These are phyloP conservation scores for Colletotrichum filicis DNA, from an alignment of 2,329 filamentous ascomycete genomes.

Conservation along the genomic window DNA sequence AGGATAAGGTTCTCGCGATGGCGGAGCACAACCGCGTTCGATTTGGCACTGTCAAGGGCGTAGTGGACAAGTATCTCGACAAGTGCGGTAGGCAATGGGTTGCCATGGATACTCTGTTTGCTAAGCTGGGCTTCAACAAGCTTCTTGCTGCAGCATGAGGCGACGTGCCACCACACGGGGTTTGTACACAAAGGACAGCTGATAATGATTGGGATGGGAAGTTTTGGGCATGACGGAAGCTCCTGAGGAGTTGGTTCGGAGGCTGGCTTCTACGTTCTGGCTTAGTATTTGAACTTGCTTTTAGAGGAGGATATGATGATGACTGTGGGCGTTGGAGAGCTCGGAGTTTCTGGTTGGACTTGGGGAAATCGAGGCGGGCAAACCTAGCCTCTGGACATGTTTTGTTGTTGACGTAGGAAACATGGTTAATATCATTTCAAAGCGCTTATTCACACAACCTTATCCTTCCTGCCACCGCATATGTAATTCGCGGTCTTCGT, in stretches of 20 bases:
- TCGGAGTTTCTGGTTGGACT: slow-evolving; percentile 14
- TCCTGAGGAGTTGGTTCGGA: not conserved
- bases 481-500: not conserved
- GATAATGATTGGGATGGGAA: slow-evolving; percentile 9
- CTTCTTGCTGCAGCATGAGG: slow-evolving; percentile 7
- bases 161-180: not conserved
- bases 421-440: not conserved
- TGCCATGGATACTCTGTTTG: slow-evolving; percentile 90
- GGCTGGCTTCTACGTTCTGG: not conserved
- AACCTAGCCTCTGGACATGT: not conserved
- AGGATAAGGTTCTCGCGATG: slow-evolving; percentile 73
- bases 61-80: slow-evolving; percentile 86
- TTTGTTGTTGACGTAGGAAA: not conserved
- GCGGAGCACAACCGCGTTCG: slow-evolving; percentile 84
- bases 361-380: not conserved
- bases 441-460: not conserved
- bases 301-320: not conserved
- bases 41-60: slow-evolving; percentile 79
- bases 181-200: not conserved
- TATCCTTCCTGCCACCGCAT: not conserved
- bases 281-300: not conserved
- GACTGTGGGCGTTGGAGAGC: not conserved
- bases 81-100: slow-evolving; percentile 95
- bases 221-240: not conserved
- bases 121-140: slow-evolving; percentile 68